These are phyloP conservation scores for Trichoderma afroharzianum DNA, from an alignment of 2,329 filamentous ascomycete genomes.

Conservation along the genomic window DNA sequence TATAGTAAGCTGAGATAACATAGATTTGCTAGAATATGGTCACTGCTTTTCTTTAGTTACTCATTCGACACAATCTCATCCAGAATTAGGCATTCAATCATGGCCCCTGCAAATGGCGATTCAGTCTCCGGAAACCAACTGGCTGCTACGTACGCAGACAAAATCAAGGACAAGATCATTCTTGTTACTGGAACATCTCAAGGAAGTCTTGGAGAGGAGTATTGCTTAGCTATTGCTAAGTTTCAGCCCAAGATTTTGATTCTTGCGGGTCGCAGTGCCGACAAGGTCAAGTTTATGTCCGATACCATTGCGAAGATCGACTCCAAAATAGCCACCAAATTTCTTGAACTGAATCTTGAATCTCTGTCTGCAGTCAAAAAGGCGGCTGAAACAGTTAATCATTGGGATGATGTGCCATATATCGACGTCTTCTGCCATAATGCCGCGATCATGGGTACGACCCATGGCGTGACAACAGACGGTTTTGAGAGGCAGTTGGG, in stretches of 20 bases:
- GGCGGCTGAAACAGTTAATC: constrained; percentile 33
- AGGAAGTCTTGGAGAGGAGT: constrained; percentile 35
- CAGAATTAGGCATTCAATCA: background rate
- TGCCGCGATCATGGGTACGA: constrained; percentile 39
- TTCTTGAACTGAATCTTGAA: constrained; percentile 35
- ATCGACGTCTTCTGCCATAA: constrained; percentile 42
- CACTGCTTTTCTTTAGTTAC: background rate
- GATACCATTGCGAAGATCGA: constrained; percentile 34
- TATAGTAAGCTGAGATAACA: background rate
- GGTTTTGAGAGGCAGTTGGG: background rate
- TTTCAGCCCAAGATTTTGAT: constrained; percentile 40
- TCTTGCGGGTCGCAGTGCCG: constrained; percentile 41
- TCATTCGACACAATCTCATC: background rate
- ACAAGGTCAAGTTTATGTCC: constrained; percentile 38
- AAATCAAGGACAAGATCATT: constrained; percentile 32
- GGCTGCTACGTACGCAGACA: background rate
- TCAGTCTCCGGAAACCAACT: background rate
- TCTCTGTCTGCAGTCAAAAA: constrained; percentile 34
- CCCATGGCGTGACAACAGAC: constrained; percentile 19
- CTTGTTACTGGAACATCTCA: constrained; percentile 41
- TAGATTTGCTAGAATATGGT: background rate
- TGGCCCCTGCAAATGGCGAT: background rate
- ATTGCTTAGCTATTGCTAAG: constrained; percentile 36
- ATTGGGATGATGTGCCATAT: constrained; percentile 22
- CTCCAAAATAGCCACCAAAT: constrained; percentile 30